Evolutionary conservation across 1,284 basidiomycete genomes (phyloP), one percentile per base, ranked within the genome.

Genomic region (Omphalotus olearius): DNA sequence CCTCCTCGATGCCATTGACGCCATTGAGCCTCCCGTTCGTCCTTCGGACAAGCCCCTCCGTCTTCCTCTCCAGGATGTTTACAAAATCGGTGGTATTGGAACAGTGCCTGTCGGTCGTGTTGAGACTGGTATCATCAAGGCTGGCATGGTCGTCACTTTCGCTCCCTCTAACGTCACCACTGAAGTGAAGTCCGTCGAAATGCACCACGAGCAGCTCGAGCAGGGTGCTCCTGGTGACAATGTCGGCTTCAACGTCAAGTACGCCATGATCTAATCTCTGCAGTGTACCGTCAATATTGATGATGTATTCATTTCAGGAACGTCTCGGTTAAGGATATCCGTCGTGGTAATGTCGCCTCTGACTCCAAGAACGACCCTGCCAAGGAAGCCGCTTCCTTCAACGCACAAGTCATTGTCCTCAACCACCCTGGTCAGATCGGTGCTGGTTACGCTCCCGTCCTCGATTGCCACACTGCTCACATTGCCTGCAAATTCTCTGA

Each of bases 81-180:
- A 99, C 93, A 99, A 99, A 86, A 99, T 99, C 69, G 96, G 96
- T 79, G 96, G 96, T 95, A 99, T 99, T 68, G 96, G 96, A 64
- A 99, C 96, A 66, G 97, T 99, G 66, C 96, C 96, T 71, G 96
- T 99, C 78, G 96, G 96, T 75, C 96, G 97, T 93, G 96, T 99
- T 69, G 96, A 99, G 83, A 99, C 97, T 68, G 96, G 97, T 88
- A 71, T 94, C 75, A 98, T 99, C 87, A 98, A 98, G 85, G 91
- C 94, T 66, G 95, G 96, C 73, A 98, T 99, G 96, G 83, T 99
- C 69, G 96, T 98, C 73, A 88, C 78, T 71, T 99, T 99, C 67
- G 96, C 97, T 62, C 96, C 96, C 59, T 74, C 93, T 61, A 94
- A 94, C 80, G 95, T 99, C 66, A 98, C 95, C 75, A 99, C 97